Base-by-base conservation (phyloP, 495 filamentous ascomycete species). In the Mytilinidion resinicola region DNA sequence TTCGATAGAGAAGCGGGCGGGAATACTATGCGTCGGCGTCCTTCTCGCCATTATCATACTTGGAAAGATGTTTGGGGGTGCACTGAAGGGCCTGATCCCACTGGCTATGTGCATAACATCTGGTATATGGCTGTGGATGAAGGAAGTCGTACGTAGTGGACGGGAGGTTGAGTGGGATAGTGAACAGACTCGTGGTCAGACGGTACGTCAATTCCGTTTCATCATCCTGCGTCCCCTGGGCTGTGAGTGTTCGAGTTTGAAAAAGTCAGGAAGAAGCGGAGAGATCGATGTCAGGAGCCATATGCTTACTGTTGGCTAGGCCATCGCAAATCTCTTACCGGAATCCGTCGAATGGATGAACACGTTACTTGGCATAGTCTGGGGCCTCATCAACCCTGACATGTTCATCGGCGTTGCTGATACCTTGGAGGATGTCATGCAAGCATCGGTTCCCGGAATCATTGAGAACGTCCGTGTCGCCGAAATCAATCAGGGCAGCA, bases 321-420 rank as follows among this genome's bases (percentile, higher is more conserved):
- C 85, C 17, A 85, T 82, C 35, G 87, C 85, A 33, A 96, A 96
- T 62, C 75, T 97, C 4, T 85, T 97, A 10, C 92, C 92, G 0
- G 92, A 96, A 71, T 92, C 87, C 1, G 91, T 95, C 3, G 87
- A 90, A 74, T 96, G 92, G 92, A 84, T 97, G 82, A 96, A 97
- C 68, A 89, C 84, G 0, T 80, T 93, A 38, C 68, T 97, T 12
- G 80, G 80, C 0, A 78, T 95, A 47, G 75, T 91, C 11, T 97
- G 92, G 91, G 88, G 89, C 2, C 73, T 96, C 1, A 82, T 96
- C 55, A 91, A 96, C 63, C 92, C 92, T 0, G 92, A 96, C 1
- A 95, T 97, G 90, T 88, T 97, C 65, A 76, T 79, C 9, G 81
- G 82, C 0, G 76, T 88, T 25, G 85, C 84, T 17, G 84, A 89